Evolutionary conservation across 1,284 basidiomycete genomes (phyloP).

Genomic region (Exobasidium rhododendri): DNA sequence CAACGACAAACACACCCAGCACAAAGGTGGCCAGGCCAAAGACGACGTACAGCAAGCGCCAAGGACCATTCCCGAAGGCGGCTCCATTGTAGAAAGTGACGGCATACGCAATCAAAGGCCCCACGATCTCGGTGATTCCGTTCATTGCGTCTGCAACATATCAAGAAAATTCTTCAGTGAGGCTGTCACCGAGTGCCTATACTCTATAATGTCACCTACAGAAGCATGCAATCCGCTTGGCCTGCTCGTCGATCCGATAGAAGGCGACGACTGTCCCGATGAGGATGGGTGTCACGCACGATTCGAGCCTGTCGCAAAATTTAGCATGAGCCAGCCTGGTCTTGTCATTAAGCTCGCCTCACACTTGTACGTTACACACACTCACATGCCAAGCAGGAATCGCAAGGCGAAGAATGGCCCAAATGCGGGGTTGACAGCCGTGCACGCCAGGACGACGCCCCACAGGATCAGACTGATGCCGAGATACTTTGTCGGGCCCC

Average conservation of each 20-base stretch:
- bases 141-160: conserved; percentile 49
- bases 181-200: no score
- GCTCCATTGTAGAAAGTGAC: conserved; percentile 62
- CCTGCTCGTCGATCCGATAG: conserved; percentile 70
- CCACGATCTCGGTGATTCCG: conserved; percentile 65
- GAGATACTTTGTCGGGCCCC: conserved; percentile 60
- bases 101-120: conserved; percentile 66
- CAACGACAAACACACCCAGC: conserved; percentile 62
- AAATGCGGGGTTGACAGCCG: conserved; percentile 63
- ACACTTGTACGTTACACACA: no score
- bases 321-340: no score
- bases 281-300: conserved; percentile 64
- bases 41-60: conserved; percentile 66
- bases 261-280: conserved; percentile 68
- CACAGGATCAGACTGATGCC: conserved; percentile 65
- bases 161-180: neutral
- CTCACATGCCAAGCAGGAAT: conserved; percentile 61
- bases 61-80: conserved; percentile 44
- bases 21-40: conserved; percentile 65
- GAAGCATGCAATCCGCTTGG: conserved; percentile 65
- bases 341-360: no score
- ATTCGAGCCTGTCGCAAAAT: conserved; percentile 29
- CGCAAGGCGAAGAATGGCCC: conserved; percentile 65
- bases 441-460: conserved; percentile 65
- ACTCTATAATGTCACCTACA: conserved; percentile 60